These are phyloP conservation scores for Mycena rebaudengoi DNA, from an alignment of 768 basidiomycete genomes.

Conservation along the genomic window DNA sequence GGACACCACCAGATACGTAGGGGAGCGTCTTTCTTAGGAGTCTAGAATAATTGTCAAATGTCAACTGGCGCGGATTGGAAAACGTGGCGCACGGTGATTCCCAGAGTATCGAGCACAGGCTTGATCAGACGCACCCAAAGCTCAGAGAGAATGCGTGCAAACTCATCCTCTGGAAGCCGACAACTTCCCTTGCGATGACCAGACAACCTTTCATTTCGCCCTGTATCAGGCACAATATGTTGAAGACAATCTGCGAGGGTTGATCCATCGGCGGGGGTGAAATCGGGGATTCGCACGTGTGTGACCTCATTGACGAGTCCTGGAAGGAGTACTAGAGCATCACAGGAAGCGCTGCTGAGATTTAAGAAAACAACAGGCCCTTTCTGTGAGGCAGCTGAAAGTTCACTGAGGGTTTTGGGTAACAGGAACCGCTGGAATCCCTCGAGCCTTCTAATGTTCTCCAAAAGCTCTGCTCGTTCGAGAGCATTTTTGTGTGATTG, in stretches of 20 bases:
- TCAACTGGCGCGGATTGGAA: not conserved
- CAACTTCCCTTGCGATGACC: not conserved
- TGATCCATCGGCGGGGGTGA: not conserved
- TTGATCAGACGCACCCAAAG: constrained; percentile 30
- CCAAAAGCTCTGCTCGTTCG: not conserved
- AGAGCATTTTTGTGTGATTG: not conserved
- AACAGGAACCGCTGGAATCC: constrained; percentile 42
- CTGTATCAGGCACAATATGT: not conserved
- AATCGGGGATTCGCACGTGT: not conserved
- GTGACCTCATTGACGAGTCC: not conserved
- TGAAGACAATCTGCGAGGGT: not conserved
- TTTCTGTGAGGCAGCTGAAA: constrained; percentile 29
- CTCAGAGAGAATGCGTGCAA: constrained; percentile 2
- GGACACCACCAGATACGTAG: not conserved
- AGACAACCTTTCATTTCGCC: constrained; percentile 1
- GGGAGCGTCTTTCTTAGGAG: not conserved
- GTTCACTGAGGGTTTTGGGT: constrained; percentile 25
- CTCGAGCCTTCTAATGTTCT: constrained; percentile 6
- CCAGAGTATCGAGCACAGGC: constrained; percentile 27
- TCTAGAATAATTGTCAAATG: not conserved
- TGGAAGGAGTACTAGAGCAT: not conserved
- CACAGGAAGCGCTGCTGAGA: not conserved
- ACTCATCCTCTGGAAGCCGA: not conserved
- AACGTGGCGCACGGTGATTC: not conserved
- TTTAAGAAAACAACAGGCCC: constrained; percentile 44